Conservation (phyloP, 345 rosid genomes). For the Dipteronia dyeriana region DNA sequence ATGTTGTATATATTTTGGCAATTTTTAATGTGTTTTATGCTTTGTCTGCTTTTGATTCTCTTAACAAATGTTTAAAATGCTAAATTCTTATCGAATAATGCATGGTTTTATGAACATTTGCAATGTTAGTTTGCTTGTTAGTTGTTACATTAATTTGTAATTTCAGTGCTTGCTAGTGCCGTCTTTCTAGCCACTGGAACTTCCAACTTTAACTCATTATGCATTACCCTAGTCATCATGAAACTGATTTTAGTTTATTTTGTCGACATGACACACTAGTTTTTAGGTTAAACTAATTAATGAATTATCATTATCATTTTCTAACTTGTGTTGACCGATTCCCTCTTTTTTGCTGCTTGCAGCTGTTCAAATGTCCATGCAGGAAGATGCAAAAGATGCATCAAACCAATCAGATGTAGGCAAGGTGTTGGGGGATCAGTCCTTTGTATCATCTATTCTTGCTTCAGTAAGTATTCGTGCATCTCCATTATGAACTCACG, state of each 20-base stretch:
- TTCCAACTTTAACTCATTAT: neutral
- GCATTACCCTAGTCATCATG: neutral
- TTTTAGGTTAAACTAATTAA: neutral
- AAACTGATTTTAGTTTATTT: neutral
- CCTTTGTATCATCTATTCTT: constrained; percentile 74
- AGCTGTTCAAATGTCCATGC: constrained; percentile 83
- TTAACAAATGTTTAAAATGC: neutral
- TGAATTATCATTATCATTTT: neutral
- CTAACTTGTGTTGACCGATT: neutral
- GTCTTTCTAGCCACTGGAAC: neutral
- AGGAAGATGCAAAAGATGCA: constrained; percentile 40
- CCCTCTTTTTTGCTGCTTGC: constrained; percentile 25
- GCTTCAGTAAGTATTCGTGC: constrained; percentile 55
- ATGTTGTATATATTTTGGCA: constrained; percentile 1
- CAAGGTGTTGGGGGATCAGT: constrained; percentile 65
- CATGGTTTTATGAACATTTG: neutral
- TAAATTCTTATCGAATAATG: neutral
- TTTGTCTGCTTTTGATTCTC: constrained; percentile 8
- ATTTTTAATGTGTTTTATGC: neutral
- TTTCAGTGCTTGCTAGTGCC: neutral
- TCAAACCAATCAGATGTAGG: constrained; percentile 37
- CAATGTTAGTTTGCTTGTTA: neutral
- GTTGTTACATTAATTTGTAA: neutral
- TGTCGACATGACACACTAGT: neutral
- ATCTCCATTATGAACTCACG: neutral